Evolutionary conservation across 1,139 yeast genomes (phyloP), one percentile per base, ranked within the genome.

Genomic region (Wickerhamiella pararugosa): DNA sequence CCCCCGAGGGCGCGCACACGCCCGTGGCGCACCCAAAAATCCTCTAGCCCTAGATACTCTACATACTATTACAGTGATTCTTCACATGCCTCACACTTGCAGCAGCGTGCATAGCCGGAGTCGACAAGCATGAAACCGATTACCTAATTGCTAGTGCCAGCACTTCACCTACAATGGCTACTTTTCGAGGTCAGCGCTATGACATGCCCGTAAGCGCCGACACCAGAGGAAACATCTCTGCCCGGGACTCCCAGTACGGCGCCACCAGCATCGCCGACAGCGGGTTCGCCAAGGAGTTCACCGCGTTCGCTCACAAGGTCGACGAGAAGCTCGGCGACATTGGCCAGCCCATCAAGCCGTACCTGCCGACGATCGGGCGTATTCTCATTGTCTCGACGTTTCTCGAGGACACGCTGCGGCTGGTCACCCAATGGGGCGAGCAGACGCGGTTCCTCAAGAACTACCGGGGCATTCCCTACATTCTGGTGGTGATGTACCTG

Each of bases 371-470:
- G 25, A 72, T 90, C 51, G 97, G 96, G 28, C 71, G 98, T 46
- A 77, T 83, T 48, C 73, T 87, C 53, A 86, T 90, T 51, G 95
- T 90, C 47, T 95, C 94, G 42, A 90, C 98, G 1, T 90, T 87
- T 59, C 75, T 77, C 53, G 98, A 90, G 62, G 98, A 90, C 58
- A 76, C 95, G 1, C 60, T 80, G 46, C 72, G 98, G 60, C 83
- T 90, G 54, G 57, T 78, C 46, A 68, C 86, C 10, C 97, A 87
- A 63, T 90, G 97, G 97, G 62, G 71, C 30, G 94, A 86, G 56
- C 98, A 90, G 62, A 84, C 84, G 29, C 79, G 76, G 58, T 90
- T 82, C 60, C 69, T 90, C 53, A 74, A 83, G 66, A 75, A 75
- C 53, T 81, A 78, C 65, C 77, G 94, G 57, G 84, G 79, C 54